Percentiles rank a stretch among this genome's conserved stretches.
Conservation (phyloP, 169 alveolate species). For the Theileria parva region DNA sequence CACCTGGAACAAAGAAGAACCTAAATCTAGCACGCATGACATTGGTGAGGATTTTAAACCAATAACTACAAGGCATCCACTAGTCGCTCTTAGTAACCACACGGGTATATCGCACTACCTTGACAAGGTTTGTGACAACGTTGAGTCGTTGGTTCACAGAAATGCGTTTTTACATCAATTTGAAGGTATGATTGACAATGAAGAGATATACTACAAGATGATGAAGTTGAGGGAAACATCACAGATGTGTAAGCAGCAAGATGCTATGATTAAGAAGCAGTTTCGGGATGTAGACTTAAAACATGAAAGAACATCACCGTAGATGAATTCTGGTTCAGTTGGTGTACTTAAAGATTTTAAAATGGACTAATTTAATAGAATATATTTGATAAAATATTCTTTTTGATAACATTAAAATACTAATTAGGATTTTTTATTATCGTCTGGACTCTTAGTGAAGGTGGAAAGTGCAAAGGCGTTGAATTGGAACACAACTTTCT, state of each 20-base stretch:
- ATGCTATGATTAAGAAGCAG: neutral
- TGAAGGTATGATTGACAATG: constrained; percentile 22
- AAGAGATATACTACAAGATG: constrained; percentile 18
- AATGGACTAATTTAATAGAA: neutral
- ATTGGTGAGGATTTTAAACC: neutral
- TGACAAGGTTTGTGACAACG: constrained; percentile 18
- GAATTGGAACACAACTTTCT: constrained; percentile 37
- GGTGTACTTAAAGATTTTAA: no score
- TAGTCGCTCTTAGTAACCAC: constrained; percentile 31
- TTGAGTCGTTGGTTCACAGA: constrained; percentile 35
- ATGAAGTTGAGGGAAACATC: constrained; percentile 8
- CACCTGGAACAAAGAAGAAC: constrained; percentile 49
- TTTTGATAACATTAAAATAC: neutral
- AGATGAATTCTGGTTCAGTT: neutral
- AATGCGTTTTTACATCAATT: constrained; percentile 62
- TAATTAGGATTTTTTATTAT: neutral
- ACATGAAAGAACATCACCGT: neutral
- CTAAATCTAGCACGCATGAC: constrained; percentile 5
- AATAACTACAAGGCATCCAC: neutral
- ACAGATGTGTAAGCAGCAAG: neutral
- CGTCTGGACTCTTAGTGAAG: constrained; percentile 21
- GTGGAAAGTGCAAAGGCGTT: constrained; percentile 36
- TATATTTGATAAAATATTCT: neutral
- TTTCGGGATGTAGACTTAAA: neutral
- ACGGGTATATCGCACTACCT: constrained; percentile 34